Conservation (phyloP, 495 filamentous ascomycete genomes). For the Immersiella caudata region DNA sequence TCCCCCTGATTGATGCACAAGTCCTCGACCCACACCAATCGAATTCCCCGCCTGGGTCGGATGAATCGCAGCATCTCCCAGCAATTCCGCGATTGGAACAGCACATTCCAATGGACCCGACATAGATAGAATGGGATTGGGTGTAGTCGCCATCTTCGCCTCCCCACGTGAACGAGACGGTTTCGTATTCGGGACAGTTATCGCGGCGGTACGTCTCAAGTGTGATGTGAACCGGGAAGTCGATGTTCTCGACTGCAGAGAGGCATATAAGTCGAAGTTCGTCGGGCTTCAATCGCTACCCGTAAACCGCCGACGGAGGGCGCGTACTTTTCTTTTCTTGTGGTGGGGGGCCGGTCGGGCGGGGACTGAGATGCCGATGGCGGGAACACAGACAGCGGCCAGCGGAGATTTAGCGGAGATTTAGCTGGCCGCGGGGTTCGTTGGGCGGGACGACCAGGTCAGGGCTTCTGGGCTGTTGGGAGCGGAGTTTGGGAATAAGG, state of each 20-base stretch:
- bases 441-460: too few species aligned
- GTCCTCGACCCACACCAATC: background rate
- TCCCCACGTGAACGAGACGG: too few species aligned
- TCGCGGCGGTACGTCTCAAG: too few species aligned
- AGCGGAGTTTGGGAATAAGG: background rate
- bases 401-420: background rate
- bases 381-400: background rate
- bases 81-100: background rate
- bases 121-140: too few species aligned
- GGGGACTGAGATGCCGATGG: background rate
- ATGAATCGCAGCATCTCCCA: background rate
- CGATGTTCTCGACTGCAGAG: too few species aligned
- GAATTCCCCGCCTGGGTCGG: background rate
- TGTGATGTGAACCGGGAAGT: too few species aligned
- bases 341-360: background rate
- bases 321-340: background rate
- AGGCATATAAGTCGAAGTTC: background rate
- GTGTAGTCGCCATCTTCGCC: too few species aligned
- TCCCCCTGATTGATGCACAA: background rate
- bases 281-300: background rate
- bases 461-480: too few species aligned
- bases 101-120: too few species aligned
- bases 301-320: background rate
- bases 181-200: too few species aligned
- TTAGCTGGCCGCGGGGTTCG: background rate